Percentiles rank a stretch among this genome's conserved stretches.
phyloP scores from a whole-genome alignment of 1,284 basidiomycete species.

The Salmacisia buchloeana region DNA sequence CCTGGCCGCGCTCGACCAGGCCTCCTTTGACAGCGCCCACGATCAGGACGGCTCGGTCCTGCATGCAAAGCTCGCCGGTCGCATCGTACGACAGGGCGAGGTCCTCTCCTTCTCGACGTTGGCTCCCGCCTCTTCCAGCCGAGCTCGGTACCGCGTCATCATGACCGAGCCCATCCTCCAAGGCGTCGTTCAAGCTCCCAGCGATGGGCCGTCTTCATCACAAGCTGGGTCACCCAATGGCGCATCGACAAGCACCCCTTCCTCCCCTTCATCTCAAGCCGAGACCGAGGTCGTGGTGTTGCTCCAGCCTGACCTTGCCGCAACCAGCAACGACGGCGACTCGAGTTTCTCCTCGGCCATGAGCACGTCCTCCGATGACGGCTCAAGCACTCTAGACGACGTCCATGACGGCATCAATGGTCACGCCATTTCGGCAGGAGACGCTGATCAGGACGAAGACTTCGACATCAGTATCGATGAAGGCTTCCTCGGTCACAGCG shows the following conservation, averaged over 20 bases:
- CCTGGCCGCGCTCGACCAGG: slow-evolving; percentile 24
- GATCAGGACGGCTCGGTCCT: slow-evolving; percentile 18
- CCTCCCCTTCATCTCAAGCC: too few relatives aligned
- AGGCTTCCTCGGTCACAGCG: slow-evolving; percentile 24
- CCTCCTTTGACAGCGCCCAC: slow-evolving; percentile 21
- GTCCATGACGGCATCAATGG: neutral
- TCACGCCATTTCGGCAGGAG: neutral
- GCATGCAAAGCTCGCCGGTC: slow-evolving; percentile 18
- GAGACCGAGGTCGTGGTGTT: slow-evolving; percentile 28
- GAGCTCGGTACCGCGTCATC: slow-evolving; percentile 19
- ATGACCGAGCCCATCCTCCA: slow-evolving; percentile 44
- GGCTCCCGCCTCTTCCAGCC: neutral
- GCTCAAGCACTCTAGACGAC: neutral
- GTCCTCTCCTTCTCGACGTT: slow-evolving; percentile 8
- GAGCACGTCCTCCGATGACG: neutral
- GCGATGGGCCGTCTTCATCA: neutral
- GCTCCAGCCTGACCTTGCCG: slow-evolving; percentile 9
- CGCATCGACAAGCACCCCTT: neutral
- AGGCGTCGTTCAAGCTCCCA: slow-evolving; percentile 21
- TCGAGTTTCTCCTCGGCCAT: slow-evolving; percentile 10
- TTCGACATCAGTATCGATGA: slow-evolving; percentile 28
- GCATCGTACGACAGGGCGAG: slow-evolving; percentile 29
- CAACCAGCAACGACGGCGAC: neutral
- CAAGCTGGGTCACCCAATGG: neutral
- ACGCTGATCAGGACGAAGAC: slow-evolving; percentile 18